Evolutionary conservation across 176 grass and related monocot genomes (phyloP), one percentile per base, ranked within the genome.

Genomic region (Cenchrus purpureus): DNA sequence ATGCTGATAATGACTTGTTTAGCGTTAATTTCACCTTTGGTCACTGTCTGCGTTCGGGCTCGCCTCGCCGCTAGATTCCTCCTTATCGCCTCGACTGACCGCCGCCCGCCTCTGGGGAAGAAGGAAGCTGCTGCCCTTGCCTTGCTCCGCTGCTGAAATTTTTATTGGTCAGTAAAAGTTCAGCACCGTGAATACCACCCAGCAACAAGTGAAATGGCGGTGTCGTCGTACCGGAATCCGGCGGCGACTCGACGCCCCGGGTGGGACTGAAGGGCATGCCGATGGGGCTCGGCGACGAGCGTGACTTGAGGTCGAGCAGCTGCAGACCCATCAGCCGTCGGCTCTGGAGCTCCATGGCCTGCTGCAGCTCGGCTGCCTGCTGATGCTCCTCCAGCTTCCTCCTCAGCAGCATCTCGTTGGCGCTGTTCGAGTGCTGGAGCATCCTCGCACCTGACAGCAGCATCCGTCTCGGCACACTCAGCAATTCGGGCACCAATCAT

Each of bases 311-410:
- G 90, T 95, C 93, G 6, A 98, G 79, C 68, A 97, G 76, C 42
- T 92, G 93, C 17, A 98, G 63, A 2, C 89, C 83, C 89, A 93
- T 98, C 62, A 98, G 76, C 73, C 95, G 87, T 1, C 93, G 83
- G 77, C 79, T 93, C 87, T 98, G 95, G 32, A 98, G 84, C 82
- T 95, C 95, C 48, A 98, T 93, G 14, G 95, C 95, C 50, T 93
- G 95, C 80, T 98, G 92, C 79, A 98, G 84, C 67, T 98, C 92
- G 12, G 75, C 84, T 0, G 91, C 92, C 56, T 97, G 95, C 87
- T 98, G 95, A 76, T 97, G 96, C 89, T 98, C 93, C 85, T 98
- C 97, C 69, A 98, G 85, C 78, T 94, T 95, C 90, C 93, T 91
- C 78, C 90, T 73, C 65, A 94, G 79, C 51, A 98, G 76, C 91